Base-by-base conservation (phyloP, 148 eudicot species). In the Rhododendron molle region DNA sequence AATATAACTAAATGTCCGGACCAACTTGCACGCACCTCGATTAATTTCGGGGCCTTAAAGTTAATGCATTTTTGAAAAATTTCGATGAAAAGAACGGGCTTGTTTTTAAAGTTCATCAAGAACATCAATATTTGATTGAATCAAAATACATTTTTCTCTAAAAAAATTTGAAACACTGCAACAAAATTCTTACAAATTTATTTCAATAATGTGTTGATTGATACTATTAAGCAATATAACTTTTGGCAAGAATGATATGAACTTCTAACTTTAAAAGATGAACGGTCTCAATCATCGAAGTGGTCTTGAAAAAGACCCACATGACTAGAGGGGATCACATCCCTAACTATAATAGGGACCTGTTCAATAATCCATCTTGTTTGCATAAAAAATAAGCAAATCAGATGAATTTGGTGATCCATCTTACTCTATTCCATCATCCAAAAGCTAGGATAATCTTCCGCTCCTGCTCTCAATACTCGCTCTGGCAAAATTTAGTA, bases 1-100 rank as follows among this genome's bases (percentile, higher is more conserved):
- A 0, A 13, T 13, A 52, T 52, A 49, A 49, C 4, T 0, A 1
- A 0, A 50, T 50, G 5, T 12, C 3, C 5, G 0, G 1, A 0
- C 0, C 1, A 50, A 2, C 4, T 50, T 50, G 0, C 1, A 5
- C 56, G 56, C 0, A 5, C 7, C 4, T 12, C 7, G 43, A 40
- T 1, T 40, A 40, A 40, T 40, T 40, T 0, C 0, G 7, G 7
- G 0, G 0, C 7, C 15, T 13, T 50, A 5, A 50, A 50, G 16
- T 50, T 3, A 50, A 50, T 14, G 5, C 4, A 50, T 50, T 15
- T 50, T 50, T 13, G 0, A 50, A 50, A 50, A 15, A 13, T 50
- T 54, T 5, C 1, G 34, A 32, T 32, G 34, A 32, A 1, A 32
- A 32, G 8, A 16, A 20, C n/a, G 0, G 1, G 21, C 60, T 54